phyloP scores from a whole-genome alignment of 768 basidiomycete genomes.

The Amanita thiersii region DNA sequence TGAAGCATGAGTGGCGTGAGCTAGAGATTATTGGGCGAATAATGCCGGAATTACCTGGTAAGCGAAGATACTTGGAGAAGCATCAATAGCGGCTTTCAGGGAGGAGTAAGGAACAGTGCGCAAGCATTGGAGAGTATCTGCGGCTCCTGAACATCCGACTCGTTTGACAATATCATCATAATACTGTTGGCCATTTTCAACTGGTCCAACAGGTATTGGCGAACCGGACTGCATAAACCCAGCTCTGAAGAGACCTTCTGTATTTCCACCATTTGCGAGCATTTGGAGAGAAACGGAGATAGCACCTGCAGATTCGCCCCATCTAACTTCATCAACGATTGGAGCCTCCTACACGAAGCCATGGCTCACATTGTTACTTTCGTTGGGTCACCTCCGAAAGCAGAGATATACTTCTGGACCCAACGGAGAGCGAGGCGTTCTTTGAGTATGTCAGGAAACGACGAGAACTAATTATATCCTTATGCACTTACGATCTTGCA shows the following conservation, averaged over 20 bases:
- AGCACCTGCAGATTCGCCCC: constrained; percentile 42
- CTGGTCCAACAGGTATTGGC: constrained; percentile 35
- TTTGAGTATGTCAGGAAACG: constrained; percentile 14
- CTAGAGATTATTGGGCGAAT: constrained; percentile 11
- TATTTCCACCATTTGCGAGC: constrained; percentile 35
- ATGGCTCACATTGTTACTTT: constrained; percentile 48
- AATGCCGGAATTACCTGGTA: constrained; percentile 21
- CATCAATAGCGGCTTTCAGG: constrained; percentile 22
- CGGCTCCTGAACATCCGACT: constrained; percentile 24
- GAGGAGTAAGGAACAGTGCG: constrained; percentile 23
- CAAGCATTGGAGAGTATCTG: constrained; percentile 35
- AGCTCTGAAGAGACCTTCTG: constrained; percentile 36
- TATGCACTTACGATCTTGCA: constrained; percentile 47
- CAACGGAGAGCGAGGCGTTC: constrained; percentile 52
- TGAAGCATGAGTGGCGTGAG: neutral
- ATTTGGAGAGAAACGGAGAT: constrained; percentile 45
- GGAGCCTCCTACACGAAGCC: neutral
- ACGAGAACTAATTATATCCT: neutral
- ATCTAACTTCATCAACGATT: constrained; percentile 19
- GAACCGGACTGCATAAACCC: constrained; percentile 45
- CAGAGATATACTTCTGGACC: constrained; percentile 56
- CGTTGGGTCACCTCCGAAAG: constrained; percentile 57
- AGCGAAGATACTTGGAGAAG: constrained; percentile 23
- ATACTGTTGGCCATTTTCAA: constrained; percentile 31
- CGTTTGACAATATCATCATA: constrained; percentile 33